Evolutionary conservation across 208 protist genomes (phyloP), one percentile per base, ranked within the genome.

Genomic region (Leishmania guyanensis): DNA sequence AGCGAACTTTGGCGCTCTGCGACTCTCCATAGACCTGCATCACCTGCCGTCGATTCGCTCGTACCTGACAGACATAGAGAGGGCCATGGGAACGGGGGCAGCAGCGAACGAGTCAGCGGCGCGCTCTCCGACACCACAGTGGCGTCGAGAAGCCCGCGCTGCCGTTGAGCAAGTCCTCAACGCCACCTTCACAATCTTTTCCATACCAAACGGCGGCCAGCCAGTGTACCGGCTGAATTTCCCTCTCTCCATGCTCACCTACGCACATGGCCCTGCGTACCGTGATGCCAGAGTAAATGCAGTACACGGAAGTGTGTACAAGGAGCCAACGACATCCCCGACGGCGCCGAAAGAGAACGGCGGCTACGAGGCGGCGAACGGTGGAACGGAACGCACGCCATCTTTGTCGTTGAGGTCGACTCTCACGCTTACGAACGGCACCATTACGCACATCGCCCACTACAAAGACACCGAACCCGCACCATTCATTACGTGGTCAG

Each of bases 1-100:
- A 51, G 85, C 89, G 62, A 96, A 96, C 82, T 96, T 95, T 79
- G 93, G 85, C 73, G 75, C 89, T 5, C 60, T 93, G 26, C 74
- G 80, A 5, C 83, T 96, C 36, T 86, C 88, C 2, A 50, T 90
- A 12, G 81, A 93, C 70, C 43, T 78, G 14, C 76, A 80, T 33
- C 74, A 62, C 54, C 29, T 84, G 26, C 79, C 72, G 29, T n/a
- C 17, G 36, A 66, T 81, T 20, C 80, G 75, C 33, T 26, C 33
- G 9, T 80, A 86, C 78, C 58, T 86, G 22, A 65, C 70, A 29
- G 69, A 64, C 20, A 69, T 54, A 4, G n/a, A 78, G 20, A 58
- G 36, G 50, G 4, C n/a, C 33, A 20, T 43, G 8, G 62, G 12
- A 14, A 0, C 29, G 10, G 54, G 60, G 36, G 10, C 43, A 16